These are phyloP conservation scores for Carex scoparia DNA, from an alignment of 176 grass and related monocot species.

Conservation along the genomic window DNA sequence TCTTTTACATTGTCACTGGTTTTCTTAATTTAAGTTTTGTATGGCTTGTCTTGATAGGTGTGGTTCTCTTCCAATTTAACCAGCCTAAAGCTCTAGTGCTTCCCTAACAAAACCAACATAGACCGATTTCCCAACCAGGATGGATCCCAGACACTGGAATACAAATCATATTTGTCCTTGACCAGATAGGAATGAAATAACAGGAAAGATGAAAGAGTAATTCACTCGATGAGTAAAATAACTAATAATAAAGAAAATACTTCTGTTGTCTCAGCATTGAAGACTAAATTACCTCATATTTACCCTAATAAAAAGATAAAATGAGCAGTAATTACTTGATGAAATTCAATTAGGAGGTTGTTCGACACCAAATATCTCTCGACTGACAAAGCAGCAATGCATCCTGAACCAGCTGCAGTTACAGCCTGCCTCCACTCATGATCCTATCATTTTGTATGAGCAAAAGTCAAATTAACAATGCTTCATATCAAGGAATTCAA, in stretches of 20 bases:
- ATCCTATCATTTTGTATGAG: slow-evolving; percentile 44
- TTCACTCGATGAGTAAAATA: not conserved
- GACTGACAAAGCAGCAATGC: slow-evolving; percentile 88
- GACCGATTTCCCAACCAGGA: not conserved
- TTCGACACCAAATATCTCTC: slow-evolving; percentile 92
- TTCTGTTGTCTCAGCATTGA: slow-evolving; percentile 45
- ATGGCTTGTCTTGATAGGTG: not conserved
- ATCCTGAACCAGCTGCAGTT: slow-evolving; percentile 98
- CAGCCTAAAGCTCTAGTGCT: not conserved
- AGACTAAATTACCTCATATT: not conserved
- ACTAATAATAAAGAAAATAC: slow-evolving; percentile 12
- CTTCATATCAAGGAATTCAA: not conserved
- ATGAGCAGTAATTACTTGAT: slow-evolving; percentile 58
- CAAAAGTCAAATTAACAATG: not conserved
- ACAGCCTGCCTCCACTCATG: slow-evolving; percentile 97
- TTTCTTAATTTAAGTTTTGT: slow-evolving; percentile 7
- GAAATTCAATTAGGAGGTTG: slow-evolving; percentile 95
- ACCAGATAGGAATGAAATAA: not conserved
- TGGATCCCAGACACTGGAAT: not conserved
- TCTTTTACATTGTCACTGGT: not conserved
- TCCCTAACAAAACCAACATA: not conserved
- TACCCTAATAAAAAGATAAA: slow-evolving; percentile 2
- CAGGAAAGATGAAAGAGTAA: not conserved
- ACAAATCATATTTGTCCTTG: not conserved
- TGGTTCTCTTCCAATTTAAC: not conserved